A percentile compares a stretch with the other conserved stretches of the same genome.
Evolutionary conservation across 176 grass and related monocot species (phyloP).

Genomic region (Secale cereale): DNA sequence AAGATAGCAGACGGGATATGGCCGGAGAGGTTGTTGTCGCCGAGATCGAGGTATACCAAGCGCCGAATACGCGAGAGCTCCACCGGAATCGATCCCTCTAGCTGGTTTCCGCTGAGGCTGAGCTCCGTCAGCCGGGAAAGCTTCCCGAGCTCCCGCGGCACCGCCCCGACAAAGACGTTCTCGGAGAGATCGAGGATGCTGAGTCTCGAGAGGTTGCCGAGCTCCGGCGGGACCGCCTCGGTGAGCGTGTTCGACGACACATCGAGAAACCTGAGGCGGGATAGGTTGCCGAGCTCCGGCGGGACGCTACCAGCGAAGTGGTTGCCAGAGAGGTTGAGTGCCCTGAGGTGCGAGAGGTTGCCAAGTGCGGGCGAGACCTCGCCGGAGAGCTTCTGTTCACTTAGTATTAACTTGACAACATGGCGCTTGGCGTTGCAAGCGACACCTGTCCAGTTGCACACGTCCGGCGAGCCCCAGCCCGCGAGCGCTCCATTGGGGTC

Average conservation of each 20-base stretch:
- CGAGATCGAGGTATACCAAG: conserved; percentile 63
- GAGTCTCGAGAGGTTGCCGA: too few relatives aligned
- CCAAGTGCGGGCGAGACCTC: conserved; percentile 42
- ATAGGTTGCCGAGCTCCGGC: conserved; percentile 1
- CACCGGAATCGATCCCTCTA: conserved; percentile 51
- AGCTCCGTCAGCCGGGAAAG: conserved; percentile 37
- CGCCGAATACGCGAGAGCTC: conserved; percentile 44
- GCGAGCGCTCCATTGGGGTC: conserved; percentile 38
- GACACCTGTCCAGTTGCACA: conserved; percentile 82
- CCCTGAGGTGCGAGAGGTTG: conserved; percentile 58
- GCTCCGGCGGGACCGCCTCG: too few relatives aligned
- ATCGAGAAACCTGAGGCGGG: too few relatives aligned
- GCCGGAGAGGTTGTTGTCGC: conserved; percentile 53
- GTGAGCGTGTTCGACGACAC: too few relatives aligned
- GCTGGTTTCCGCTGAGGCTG: conserved; percentile 48
- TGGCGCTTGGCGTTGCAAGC: conserved; percentile 33
- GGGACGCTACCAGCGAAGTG: conserved; percentile 32
- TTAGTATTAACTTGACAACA: conserved; percentile 48
- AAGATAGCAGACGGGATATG: conserved; percentile 56
- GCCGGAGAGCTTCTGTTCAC: conserved; percentile 36
- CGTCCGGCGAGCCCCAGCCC: conserved; percentile 35
- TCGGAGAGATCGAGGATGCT: too few relatives aligned
- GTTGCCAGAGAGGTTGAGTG: conserved; percentile 50
- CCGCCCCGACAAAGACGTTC: too few relatives aligned
- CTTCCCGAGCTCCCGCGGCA: too few relatives aligned